phyloP scores from a whole-genome alignment of 176 grass and related monocot genomes.

The Triticum monococcum region DNA sequence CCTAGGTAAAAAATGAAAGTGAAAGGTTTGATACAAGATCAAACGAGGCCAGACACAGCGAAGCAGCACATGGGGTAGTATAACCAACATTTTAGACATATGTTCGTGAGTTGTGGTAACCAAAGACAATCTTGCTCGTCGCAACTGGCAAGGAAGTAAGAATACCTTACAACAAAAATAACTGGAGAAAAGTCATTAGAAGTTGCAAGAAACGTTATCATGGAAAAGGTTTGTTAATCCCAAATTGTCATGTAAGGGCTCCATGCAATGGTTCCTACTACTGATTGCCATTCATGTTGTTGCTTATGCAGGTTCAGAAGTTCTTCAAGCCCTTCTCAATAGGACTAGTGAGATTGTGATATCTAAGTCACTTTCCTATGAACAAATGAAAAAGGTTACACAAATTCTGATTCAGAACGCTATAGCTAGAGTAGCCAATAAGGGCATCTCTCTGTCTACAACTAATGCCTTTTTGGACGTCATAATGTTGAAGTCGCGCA shows the following conservation, averaged over 20 bases:
- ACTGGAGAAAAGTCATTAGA: neutral
- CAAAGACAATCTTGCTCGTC: too few relatives aligned
- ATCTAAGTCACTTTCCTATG: neutral
- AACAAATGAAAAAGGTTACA: neutral
- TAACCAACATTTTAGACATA: too few relatives aligned
- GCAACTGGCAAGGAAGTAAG: too few relatives aligned
- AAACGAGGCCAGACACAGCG: too few relatives aligned
- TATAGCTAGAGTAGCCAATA: neutral
- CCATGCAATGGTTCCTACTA: neutral
- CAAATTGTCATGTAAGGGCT: neutral
- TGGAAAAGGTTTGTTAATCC: neutral
- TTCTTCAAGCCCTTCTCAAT: neutral
- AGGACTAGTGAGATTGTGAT: neutral
- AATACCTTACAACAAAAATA: neutral
- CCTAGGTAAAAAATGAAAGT: too few relatives aligned
- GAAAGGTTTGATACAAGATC: too few relatives aligned
- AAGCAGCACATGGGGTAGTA: too few relatives aligned
- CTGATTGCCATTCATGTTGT: neutral
- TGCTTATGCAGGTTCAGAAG: neutral
- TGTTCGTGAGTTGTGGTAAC: too few relatives aligned
- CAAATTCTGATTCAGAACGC: neutral
- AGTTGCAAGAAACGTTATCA: neutral
- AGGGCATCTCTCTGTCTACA: neutral
- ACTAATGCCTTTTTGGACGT: neutral
- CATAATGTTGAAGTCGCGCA: neutral